Base-by-base conservation (phyloP, 192 early-diverging fungal genomes). In the Coemansia sp. region DNA sequence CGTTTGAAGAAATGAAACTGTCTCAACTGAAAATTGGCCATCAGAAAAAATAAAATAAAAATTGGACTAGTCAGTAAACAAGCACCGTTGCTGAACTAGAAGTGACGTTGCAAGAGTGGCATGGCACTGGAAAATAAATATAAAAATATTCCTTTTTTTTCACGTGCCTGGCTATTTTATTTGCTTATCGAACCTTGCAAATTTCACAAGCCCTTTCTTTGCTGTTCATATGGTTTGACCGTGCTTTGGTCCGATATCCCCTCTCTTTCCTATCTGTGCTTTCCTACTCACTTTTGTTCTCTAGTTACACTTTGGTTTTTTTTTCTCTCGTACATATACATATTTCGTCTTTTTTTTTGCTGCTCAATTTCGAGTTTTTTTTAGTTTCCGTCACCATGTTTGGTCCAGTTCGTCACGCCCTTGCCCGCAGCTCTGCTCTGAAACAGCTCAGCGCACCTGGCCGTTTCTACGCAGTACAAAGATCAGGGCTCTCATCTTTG, bases 401-500 rank as follows among this genome's bases (percentile, higher is more conserved):
- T 56, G 72, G 61, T 36, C 58, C 66, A 40, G 17, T 64, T 63
- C 66, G 72, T 48, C 31, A 42, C 56, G 56, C 59, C 38, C 34
- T 60, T 11, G 54, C 29, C 28, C 54, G 54, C 54, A 29, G 28
- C 54, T 22, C 54, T 29, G 28, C 28, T 42, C 58, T 60, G 16
- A 60, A 60, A 25, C 58, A 60, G 58, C 55, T 20, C 57, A 31
- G 57, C 32, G 4, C 56, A 17, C 33, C 36, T 14, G 64, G 68
- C 8, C 71, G 77, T 62, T 42, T 73, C 52, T 71, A 61, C 33
- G 68, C 68, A 11, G 56, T 52, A 30, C 77, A 71, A 49, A 51
- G 69, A 30, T 61, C 61, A 5, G 60, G 60, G 7, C 60, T 80
- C 22, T 72, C 89, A n/a, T 91, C 95, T 29, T 84, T 99, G 14